Base-by-base conservation (phyloP, 1,284 basidiomycete genomes). In the Mycena citricolor region DNA sequence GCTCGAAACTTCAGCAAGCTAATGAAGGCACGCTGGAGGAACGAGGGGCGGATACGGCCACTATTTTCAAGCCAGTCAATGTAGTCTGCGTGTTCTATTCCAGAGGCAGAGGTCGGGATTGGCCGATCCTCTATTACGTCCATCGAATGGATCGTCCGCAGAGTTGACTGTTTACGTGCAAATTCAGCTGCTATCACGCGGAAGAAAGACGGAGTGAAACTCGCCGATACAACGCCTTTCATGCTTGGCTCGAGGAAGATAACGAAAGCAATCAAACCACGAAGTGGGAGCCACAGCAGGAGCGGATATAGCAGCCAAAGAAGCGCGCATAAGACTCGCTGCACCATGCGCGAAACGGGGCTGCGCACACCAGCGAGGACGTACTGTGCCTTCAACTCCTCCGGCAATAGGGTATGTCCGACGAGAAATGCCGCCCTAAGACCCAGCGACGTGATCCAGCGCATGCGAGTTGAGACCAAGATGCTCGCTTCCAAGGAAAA, bases 161-260 rank as follows among this genome's bases (percentile, higher is more conserved):
- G 30, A 4, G 47, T 42, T 6, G 47, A 49, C 42, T 44, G 29
- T 8, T 21, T n/a, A n/a, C n/a, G n/a, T n/a, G n/a, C 6, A n/a
- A 2, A n/a, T n/a, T n/a, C n/a, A n/a, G n/a, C n/a, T n/a, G n/a
- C n/a, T n/a, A n/a, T n/a, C n/a, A n/a, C n/a, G n/a, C n/a, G n/a
- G n/a, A n/a, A n/a, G n/a, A n/a, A n/a, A n/a, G n/a, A n/a, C n/a
- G n/a, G n/a, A n/a, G n/a, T n/a, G n/a, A n/a, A n/a, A n/a, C n/a
- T n/a, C n/a, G n/a, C n/a, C n/a, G n/a, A n/a, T n/a, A n/a, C n/a
- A n/a, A n/a, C n/a, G n/a, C n/a, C n/a, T n/a, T n/a, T n/a, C n/a
- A n/a, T n/a, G n/a, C n/a, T n/a, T n/a, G 47, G 47, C 16, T 50
- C 43, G 4, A 50, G 32, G 17, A 50, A n/a, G 11, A 50, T 39